Percentiles rank a stretch among this genome's conserved stretches.
Evolutionary conservation across 2,329 filamentous ascomycete species (phyloP).

Genomic region (Graphiopsis chlorocephala): DNA sequence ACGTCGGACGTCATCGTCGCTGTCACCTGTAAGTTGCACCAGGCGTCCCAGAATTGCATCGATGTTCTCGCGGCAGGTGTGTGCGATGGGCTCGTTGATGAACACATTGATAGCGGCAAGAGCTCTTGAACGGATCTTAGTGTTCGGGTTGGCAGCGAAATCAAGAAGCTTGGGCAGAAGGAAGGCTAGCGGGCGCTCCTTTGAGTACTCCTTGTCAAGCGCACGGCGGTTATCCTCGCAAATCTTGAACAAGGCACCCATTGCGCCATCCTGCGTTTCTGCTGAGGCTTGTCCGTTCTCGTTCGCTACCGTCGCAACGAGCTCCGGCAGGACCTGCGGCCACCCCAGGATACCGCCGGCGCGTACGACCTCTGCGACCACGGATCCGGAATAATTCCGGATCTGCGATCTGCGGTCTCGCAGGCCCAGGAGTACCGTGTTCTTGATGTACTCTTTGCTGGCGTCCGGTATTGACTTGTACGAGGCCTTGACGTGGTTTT

Average conservation of each 20-base stretch:
- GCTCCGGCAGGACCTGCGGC: constrained; percentile 83
- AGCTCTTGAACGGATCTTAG: constrained; percentile 76
- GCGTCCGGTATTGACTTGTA: constrained; percentile 73
- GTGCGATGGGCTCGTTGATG: constrained; percentile 67
- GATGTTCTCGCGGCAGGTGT: constrained; percentile 76
- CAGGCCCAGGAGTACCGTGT: constrained; percentile 72
- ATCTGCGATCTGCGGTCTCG: constrained; percentile 81
- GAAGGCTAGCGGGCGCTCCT: constrained; percentile 81
- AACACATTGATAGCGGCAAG: constrained; percentile 89
- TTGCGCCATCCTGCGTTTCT: constrained; percentile 84
- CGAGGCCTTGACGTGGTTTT: constrained; percentile 79
- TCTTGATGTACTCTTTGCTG: constrained; percentile 74
- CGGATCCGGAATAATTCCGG: constrained; percentile 83
- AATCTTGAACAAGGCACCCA: constrained; percentile 89
- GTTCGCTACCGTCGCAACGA: constrained; percentile 76
- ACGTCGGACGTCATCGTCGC: constrained; percentile 76
- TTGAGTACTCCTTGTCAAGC: constrained; percentile 82
- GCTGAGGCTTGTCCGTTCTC: constrained; percentile 56
- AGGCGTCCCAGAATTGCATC: constrained; percentile 79
- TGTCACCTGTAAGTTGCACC: constrained; percentile 75
- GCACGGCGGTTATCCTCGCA: constrained; percentile 92
- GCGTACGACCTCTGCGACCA: constrained; percentile 87
- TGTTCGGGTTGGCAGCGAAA: constrained; percentile 72
- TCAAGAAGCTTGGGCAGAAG: constrained; percentile 88
- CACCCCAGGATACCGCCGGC: constrained; percentile 83